Conservation (phyloP, 2,329 filamentous ascomycete genomes). For the Pseudogymnoascus sp. region DNA sequence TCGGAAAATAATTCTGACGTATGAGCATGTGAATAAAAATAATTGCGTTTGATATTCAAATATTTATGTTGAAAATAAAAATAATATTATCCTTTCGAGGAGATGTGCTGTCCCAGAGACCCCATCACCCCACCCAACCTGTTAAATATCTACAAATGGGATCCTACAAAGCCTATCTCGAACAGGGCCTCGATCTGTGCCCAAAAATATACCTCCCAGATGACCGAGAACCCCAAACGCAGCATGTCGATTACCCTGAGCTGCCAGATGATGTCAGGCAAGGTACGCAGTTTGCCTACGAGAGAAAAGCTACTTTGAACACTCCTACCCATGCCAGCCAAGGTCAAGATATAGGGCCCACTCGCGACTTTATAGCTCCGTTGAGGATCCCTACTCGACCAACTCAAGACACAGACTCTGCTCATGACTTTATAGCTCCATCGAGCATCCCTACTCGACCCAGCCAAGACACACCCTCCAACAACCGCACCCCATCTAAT, state of each 20-base stretch:
- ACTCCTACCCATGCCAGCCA: neutral
- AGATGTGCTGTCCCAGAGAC: neutral
- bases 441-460: neutral
- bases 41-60: neutral
- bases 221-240: neutral
- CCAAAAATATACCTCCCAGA: conserved; percentile 2
- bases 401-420: neutral
- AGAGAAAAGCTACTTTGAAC: neutral
- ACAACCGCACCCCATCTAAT: neutral
- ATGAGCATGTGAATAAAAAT: neutral
- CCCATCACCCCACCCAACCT: too few relatives aligned
- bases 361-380: neutral
- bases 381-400: neutral
- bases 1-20: neutral
- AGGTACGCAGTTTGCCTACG: neutral
- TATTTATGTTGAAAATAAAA: neutral
- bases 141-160: neutral
- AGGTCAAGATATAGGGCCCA: neutral
- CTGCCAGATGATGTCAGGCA: neutral
- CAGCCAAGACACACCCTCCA: neutral
- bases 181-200: neutral
- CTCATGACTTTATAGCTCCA: neutral
- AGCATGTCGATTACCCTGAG: neutral
- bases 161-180: neutral
- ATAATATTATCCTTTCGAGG: neutral